Evolutionary conservation across 768 basidiomycete genomes (phyloP), one percentile per base, ranked within the genome.

Genomic region (Tephrocybe sp.): DNA sequence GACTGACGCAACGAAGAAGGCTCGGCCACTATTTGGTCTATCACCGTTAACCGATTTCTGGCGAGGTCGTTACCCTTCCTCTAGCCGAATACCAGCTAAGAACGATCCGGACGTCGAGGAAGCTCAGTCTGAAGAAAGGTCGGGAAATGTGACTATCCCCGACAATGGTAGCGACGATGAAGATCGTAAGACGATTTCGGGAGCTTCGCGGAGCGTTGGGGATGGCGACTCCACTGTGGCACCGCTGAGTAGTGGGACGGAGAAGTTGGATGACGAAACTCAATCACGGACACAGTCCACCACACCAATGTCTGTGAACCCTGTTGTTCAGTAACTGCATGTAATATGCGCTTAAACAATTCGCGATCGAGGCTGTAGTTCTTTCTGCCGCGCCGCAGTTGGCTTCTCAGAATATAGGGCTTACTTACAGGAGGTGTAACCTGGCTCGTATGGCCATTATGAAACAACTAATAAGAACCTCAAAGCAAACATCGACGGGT

Each of bases 41-140:
- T 75, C 79, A 41, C 80, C 84, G 4, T 74, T 88, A 31, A 72
- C 84, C 38, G 83, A 78, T 23, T 80, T 87, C 62, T 70, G 83
- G 46, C 79, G 85, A 30, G 70, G 75, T 18, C 79, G 84, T 42
- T 77, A 86, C 61, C 76, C 82, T 24, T 78, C 82, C 16, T 71
- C 71, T 12, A 65, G 62, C 55, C 69, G 65, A 45, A 49, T 53
- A 29, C 42, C 53, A 16, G 39, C 45, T 19, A 55, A 61, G 36
- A 51, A 49, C 34, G 37, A 47, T 43, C 36, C 54, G 31, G 46
- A 49, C 24, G 25, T 46, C 45, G 53, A 51, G 43, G 57, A 60
- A 34, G 27, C 33, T 38, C 56, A 54, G 39, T 36, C 47, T 44
- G 49, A 55, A 48, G 52, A 52, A 45, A 36, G 33, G 16, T 42